A percentile compares a stretch with the other conserved stretches of the same genome.
Evolutionary conservation across 1,284 basidiomycete species (phyloP).

Genomic region (Wallemia mellicola): DNA sequence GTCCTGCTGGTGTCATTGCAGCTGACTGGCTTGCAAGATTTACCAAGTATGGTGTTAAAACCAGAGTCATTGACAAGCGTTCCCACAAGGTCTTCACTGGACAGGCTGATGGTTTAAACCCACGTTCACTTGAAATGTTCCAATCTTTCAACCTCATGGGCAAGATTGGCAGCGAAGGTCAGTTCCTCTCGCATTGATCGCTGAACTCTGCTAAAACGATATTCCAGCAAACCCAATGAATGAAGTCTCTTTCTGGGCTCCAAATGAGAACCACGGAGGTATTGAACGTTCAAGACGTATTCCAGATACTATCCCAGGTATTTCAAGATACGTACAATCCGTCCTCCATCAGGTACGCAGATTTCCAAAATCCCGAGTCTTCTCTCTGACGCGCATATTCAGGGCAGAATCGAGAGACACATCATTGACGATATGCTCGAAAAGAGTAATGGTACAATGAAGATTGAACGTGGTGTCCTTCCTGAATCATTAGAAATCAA

Average conservation of each 20-base stretch:
- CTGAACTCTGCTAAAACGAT: not conserved
- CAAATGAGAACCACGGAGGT: not conserved
- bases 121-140: constrained; percentile 42
- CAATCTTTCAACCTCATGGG: not conserved
- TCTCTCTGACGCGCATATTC: not conserved
- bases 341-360: constrained; percentile 9
- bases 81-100: constrained; percentile 22
- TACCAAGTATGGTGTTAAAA: constrained; percentile 15
- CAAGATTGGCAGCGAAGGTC: not conserved
- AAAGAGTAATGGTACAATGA: constrained; percentile 6
- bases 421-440: constrained; percentile 8
- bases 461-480: constrained; percentile 9
- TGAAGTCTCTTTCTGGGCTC: not conserved
- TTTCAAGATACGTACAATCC: constrained; percentile 11
- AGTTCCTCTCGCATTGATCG: not conserved
- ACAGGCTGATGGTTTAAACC: constrained; percentile 49
- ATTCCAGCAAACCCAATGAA: not conserved
- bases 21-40: not conserved
- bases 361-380: not conserved
- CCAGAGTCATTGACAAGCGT: constrained; percentile 36
- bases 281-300: constrained; percentile 1
- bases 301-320: constrained; percentile 10
- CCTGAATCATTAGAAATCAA: constrained; percentile 10
- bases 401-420: constrained; percentile 9
- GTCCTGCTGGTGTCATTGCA: constrained; percentile 21